Evolutionary conservation across 176 grass and related monocot species (phyloP).

Genomic region (Oryza longistaminata): DNA sequence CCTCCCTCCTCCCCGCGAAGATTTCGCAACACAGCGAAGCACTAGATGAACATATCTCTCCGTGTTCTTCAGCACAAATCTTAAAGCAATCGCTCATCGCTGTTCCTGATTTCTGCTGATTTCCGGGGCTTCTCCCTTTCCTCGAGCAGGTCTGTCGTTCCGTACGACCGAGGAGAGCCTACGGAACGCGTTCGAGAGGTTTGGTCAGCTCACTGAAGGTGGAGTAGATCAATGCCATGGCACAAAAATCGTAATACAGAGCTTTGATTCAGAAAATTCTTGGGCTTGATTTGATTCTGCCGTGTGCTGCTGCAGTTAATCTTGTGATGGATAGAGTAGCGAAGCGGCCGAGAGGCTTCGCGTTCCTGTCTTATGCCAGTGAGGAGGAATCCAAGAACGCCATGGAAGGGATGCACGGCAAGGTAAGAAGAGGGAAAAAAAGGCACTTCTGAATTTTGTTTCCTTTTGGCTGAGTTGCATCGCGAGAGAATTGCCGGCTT

Average conservation of each 20-base stretch:
- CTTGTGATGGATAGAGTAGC: constrained; percentile 78
- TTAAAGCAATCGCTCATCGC: not conserved
- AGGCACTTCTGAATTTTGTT: not conserved
- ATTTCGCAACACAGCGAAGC: not conserved
- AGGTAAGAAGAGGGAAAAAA: constrained; percentile 39
- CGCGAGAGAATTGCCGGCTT: not conserved
- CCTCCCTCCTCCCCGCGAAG: not conserved
- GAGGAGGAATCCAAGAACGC: constrained; percentile 62
- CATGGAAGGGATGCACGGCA: constrained; percentile 80
- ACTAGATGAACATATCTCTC: not conserved
- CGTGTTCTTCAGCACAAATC: constrained; percentile 24
- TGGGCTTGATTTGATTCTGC: not conserved
- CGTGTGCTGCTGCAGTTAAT: constrained; percentile 45
- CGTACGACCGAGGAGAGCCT: constrained; percentile 67
- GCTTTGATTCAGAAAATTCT: not conserved
- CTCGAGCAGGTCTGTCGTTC: constrained; percentile 61
- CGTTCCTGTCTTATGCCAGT: constrained; percentile 58
- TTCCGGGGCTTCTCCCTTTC: not conserved
- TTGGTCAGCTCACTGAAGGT: constrained; percentile 71
- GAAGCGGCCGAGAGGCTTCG: constrained; percentile 65
- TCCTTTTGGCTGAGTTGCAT: not conserved
- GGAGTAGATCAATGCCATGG: not conserved
- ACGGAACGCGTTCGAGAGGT: constrained; percentile 58
- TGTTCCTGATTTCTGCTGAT: not conserved
- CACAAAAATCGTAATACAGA: not conserved